Conservation (phyloP, 2,329 filamentous ascomycete genomes). For the Alternaria novae-zelandiae region DNA sequence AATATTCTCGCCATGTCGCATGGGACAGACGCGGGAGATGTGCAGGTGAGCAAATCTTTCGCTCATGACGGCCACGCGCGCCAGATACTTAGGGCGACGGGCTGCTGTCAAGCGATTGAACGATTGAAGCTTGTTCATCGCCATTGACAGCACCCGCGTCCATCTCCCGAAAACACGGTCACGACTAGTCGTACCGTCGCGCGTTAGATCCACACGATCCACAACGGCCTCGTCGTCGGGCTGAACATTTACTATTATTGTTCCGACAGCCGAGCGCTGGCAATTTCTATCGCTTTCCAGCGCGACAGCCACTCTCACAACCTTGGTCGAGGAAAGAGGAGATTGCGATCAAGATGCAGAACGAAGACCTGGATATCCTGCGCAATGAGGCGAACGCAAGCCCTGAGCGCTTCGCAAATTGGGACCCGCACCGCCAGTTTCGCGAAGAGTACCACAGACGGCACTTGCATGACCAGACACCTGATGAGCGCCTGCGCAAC, state of each 20-base stretch:
- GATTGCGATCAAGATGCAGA: slow-evolving; percentile 31
- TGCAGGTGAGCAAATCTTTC: not conserved
- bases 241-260: not conserved
- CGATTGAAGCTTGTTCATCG: not conserved
- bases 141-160: not conserved
- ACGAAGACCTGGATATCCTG: slow-evolving; percentile 39
- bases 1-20: not conserved
- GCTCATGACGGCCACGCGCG: not conserved
- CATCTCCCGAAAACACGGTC: slow-evolving; percentile 4
- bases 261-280: not conserved
- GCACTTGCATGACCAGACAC: slow-evolving; percentile 26
- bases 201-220: slow-evolving; percentile 8
- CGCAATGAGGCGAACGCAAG: slow-evolving; percentile 38
- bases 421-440: slow-evolving; percentile 39
- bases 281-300: not conserved
- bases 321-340: not conserved
- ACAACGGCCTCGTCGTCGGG: slow-evolving; percentile 13
- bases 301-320: not conserved
- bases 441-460: slow-evolving; percentile 30
- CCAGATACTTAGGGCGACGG: not conserved
- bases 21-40: not conserved
- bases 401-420: slow-evolving; percentile 33
- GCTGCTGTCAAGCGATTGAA: not conserved
- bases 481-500: slow-evolving; percentile 12
- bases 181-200: slow-evolving; percentile 7